Conservation (phyloP, 345 rosid species). For the Angophora floribunda region DNA sequence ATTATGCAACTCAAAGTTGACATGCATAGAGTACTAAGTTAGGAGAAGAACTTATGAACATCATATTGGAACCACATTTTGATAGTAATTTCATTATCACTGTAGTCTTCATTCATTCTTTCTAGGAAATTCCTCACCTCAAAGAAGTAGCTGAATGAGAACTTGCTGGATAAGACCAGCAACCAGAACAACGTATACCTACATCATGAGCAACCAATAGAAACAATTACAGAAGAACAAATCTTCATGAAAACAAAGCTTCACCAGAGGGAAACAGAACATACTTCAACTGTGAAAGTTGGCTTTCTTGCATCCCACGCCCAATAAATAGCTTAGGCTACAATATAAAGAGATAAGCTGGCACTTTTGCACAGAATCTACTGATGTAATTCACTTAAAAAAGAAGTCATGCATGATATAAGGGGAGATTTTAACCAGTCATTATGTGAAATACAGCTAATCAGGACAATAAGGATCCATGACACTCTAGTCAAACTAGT, state of each 20-base stretch:
- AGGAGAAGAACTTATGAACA: not conserved
- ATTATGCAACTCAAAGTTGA: not conserved
- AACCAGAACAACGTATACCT: constrained; percentile 89
- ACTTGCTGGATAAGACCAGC: constrained; percentile 64
- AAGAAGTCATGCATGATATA: not conserved
- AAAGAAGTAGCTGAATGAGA: constrained; percentile 72
- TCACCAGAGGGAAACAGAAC: constrained; percentile 2
- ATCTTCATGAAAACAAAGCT: not conserved
- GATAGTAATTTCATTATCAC: not conserved
- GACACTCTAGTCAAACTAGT: not conserved
- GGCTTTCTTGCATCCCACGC: constrained; percentile 96
- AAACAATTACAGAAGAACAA: not conserved
- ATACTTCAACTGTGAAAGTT: constrained; percentile 83
- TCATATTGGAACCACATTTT: not conserved
- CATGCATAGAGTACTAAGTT: not conserved
- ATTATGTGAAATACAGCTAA: not conserved
- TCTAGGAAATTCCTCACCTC: constrained; percentile 41
- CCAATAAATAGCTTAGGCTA: constrained; percentile 87
- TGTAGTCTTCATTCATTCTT: not conserved
- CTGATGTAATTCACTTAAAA: not conserved
- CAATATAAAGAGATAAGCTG: constrained; percentile 7
- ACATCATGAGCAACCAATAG: not conserved
- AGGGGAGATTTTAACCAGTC: not conserved
- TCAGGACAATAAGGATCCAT: not conserved
- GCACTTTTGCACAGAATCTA: not conserved